A percentile compares a stretch with the other conserved stretches of the same genome.
Evolutionary conservation across 108 stramenopile genomes (phyloP).

Genomic region (Discostella pseudostelligera): DNA sequence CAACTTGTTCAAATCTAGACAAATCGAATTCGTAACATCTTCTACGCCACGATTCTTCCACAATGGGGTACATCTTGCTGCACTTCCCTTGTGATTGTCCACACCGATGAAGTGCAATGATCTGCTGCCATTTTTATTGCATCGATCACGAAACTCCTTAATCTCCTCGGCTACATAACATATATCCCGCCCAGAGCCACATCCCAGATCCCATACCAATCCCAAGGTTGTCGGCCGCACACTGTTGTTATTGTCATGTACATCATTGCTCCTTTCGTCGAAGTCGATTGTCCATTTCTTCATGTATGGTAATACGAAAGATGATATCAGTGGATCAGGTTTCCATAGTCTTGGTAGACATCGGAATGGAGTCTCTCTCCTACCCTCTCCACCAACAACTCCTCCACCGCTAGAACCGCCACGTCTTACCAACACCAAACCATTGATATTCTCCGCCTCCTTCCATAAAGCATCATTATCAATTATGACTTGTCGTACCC

Average conservation of each 20-base stretch:
- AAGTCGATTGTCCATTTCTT: slow-evolving; percentile 17
- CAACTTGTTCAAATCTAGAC: slow-evolving; percentile 55
- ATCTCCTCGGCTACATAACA: slow-evolving; percentile 80
- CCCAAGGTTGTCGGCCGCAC: background rate
- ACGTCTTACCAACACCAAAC: background rate
- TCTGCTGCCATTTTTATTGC: slow-evolving; percentile 9
- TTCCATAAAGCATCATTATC: slow-evolving; percentile 40
- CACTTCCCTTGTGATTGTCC: slow-evolving; percentile 76
- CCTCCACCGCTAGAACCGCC: too few species aligned
- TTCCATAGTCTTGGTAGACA: slow-evolving; percentile 74
- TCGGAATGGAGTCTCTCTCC: slow-evolving; percentile 4
- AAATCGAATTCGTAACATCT: slow-evolving; percentile 39
- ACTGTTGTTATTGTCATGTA: background rate
- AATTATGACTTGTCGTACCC: slow-evolving; percentile 46
- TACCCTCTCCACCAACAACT: slow-evolving; percentile 4
- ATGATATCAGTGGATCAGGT: slow-evolving; percentile 70
- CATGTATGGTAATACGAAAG: slow-evolving; percentile 52
- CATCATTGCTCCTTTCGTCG: background rate
- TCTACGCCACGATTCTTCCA: slow-evolving; percentile 61
- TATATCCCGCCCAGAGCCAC: slow-evolving; percentile 79
- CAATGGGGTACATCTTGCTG: slow-evolving; percentile 50
- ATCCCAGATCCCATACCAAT: slow-evolving; percentile 73
- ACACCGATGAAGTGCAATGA: slow-evolving; percentile 55
- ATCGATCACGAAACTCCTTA: slow-evolving; percentile 18
- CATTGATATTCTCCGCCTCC: slow-evolving; percentile 12